Percentiles rank a stretch among this genome's conserved stretches.
phyloP scores from a whole-genome alignment of 2,329 filamentous ascomycete species.

The Ophiocordyceps australis region DNA sequence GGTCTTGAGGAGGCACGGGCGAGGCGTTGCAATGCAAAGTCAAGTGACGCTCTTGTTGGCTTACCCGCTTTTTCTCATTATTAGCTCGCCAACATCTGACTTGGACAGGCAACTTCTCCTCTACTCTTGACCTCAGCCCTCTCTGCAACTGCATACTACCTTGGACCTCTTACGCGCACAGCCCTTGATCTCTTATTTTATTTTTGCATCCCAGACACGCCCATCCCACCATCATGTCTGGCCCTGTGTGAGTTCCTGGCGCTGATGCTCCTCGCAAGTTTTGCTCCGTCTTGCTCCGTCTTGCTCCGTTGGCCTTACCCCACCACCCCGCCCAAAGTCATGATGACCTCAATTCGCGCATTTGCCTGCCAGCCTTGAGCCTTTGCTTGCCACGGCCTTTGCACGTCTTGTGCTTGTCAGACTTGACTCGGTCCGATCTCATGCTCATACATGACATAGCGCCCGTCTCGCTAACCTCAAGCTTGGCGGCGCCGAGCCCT shows the following conservation, averaged over 20 bases:
- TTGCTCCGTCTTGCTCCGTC: constrained; percentile 9
- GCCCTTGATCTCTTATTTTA: not conserved
- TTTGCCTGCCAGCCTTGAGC: constrained; percentile 1
- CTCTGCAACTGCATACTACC: no score
- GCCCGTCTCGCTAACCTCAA: constrained; percentile 59
- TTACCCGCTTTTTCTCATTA: no score
- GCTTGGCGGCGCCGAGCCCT: constrained; percentile 41
- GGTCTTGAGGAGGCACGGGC: no score
- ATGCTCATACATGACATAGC: constrained; percentile 37
- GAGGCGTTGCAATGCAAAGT: no score
- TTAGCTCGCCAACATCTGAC: no score
- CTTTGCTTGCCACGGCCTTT: constrained; percentile 1
- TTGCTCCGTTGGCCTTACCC: constrained; percentile 10
- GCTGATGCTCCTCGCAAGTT: no score
- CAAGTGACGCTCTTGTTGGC: no score
- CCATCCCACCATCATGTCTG: constrained; percentile 33
- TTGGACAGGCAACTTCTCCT: no score
- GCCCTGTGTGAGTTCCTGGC: constrained; percentile 42
- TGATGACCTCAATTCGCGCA: constrained; percentile 17
- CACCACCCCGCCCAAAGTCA: constrained; percentile 16
- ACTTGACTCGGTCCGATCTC: constrained; percentile 20
- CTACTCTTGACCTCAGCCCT: no score
- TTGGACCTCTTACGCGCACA: constrained; percentile 1
- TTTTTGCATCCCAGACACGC: not conserved
- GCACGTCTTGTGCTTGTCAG: constrained; percentile 2